Conservation (phyloP, 192 early-diverging fungal genomes). For the Gaertneriomyces sp. region DNA sequence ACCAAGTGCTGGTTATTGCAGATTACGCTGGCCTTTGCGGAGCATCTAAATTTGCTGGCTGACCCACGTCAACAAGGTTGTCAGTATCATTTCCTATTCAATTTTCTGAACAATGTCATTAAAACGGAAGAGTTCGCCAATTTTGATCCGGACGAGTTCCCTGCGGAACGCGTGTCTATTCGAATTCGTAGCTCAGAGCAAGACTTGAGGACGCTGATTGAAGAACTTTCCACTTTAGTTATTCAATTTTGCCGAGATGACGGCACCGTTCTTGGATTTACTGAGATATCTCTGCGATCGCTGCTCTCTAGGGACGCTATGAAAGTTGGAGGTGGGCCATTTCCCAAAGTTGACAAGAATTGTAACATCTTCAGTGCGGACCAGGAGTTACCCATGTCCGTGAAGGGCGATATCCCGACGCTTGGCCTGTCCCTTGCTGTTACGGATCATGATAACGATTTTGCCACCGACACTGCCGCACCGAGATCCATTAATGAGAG, state of each 20-base stretch:
- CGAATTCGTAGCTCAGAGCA: constrained; percentile 30
- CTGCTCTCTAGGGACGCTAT: constrained; percentile 17
- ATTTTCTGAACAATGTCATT: constrained; percentile 49
- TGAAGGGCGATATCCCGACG: constrained; percentile 27
- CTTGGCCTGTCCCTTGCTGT: constrained; percentile 39
- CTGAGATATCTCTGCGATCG: constrained; percentile 32
- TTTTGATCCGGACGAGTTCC: constrained; percentile 39
- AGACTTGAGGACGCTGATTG: constrained; percentile 34
- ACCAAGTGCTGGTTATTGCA: constrained; percentile 34
- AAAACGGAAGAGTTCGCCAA: constrained; percentile 43
- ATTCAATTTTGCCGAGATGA: constrained; percentile 38
- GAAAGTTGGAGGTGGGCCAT: background rate
- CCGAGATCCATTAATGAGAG: no score
- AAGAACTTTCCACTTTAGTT: constrained; percentile 32
- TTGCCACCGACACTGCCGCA: no score
- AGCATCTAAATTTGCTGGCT: constrained; percentile 37
- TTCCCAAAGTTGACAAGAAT: constrained; percentile 34
- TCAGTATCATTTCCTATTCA: constrained; percentile 46
- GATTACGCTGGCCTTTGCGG: constrained; percentile 51
- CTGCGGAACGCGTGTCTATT: constrained; percentile 49
- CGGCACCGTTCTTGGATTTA: constrained; percentile 33
- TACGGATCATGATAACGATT: no score
- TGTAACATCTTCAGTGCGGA: constrained; percentile 36
- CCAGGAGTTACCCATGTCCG: constrained; percentile 36
- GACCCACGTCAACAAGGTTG: background rate